Conservation (phyloP, 2,329 filamentous ascomycete genomes). For the Falciphora oryzae region DNA sequence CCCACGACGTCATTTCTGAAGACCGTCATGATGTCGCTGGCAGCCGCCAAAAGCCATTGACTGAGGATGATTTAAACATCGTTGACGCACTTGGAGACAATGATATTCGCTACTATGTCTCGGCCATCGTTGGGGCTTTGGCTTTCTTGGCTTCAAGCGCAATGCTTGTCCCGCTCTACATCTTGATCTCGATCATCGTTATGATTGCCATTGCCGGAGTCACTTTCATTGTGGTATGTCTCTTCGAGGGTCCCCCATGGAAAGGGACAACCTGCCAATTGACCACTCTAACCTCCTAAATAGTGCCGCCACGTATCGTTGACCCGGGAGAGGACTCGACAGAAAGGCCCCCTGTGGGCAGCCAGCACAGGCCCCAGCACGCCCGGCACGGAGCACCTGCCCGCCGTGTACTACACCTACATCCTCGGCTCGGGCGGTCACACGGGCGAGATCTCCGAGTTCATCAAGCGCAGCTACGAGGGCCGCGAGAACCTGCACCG, state of each 20-base stretch:
- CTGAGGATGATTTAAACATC: constrained; percentile 7
- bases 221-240: constrained; percentile 7
- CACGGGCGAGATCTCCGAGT: constrained; percentile 87
- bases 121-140: background rate
- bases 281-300: background rate
- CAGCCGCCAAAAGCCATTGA: background rate
- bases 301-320: constrained; percentile 13
- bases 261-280: background rate
- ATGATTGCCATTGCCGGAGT: background rate
- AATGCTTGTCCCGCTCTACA: background rate
- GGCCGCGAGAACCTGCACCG: constrained; percentile 53
- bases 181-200: constrained; percentile 2
- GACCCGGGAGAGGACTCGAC: background rate
- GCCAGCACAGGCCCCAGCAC: constrained; percentile 11
- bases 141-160: background rate
- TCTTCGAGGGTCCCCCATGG: background rate
- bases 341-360: constrained; percentile 13
- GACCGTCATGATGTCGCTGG: too few species aligned
- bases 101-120: background rate
- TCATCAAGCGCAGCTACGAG: constrained; percentile 59
- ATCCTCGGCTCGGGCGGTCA: constrained; percentile 92
- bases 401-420: constrained; percentile 57
- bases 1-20: background rate
- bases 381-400: constrained; percentile 16
- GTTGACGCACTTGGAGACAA: constrained; percentile 7